These are phyloP conservation scores for Moesziomyces globuligerus DNA, from an alignment of 1,284 basidiomycete species.

Conservation along the genomic window DNA sequence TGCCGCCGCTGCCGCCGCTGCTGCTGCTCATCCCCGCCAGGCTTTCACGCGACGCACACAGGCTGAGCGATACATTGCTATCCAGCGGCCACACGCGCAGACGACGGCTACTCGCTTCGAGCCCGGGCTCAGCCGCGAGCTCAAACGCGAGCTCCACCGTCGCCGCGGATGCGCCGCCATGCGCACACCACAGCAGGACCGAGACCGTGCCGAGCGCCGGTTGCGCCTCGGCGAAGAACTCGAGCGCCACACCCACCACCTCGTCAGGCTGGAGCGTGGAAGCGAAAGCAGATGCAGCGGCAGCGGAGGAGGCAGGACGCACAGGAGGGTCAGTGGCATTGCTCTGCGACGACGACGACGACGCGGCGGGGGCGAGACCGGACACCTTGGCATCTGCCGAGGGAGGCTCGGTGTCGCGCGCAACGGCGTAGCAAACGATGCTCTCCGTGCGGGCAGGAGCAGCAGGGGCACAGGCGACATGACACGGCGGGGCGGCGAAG, in stretches of 20 bases:
- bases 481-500: not conserved
- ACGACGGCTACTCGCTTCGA: slow-evolving; percentile 1
- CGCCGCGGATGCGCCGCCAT: not conserved
- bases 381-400: no score
- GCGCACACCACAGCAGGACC: slow-evolving; percentile 26
- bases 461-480: slow-evolving; percentile 4
- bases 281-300: not conserved
- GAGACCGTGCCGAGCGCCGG: slow-evolving; percentile 30
- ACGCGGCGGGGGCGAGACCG: no score
- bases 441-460: not conserved
- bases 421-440: no score
- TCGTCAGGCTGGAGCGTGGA: slow-evolving; percentile 17
- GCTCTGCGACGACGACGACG: not conserved
- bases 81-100: slow-evolving; percentile 9
- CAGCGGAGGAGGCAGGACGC: slow-evolving; percentile 3
- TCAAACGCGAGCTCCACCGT: slow-evolving; percentile 13
- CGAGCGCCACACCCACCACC: slow-evolving; percentile 9
- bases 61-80: not conserved
- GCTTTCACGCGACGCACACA: slow-evolving; percentile 9
- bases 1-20: slow-evolving; percentile 2
- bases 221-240: slow-evolving; percentile 46
- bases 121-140: slow-evolving; percentile 1
- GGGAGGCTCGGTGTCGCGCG: no score
- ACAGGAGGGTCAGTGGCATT: slow-evolving; percentile 26
- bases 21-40: slow-evolving; percentile 2